phyloP scores from a whole-genome alignment of 2,329 filamentous ascomycete species.

The Geosmithia morbida region DNA sequence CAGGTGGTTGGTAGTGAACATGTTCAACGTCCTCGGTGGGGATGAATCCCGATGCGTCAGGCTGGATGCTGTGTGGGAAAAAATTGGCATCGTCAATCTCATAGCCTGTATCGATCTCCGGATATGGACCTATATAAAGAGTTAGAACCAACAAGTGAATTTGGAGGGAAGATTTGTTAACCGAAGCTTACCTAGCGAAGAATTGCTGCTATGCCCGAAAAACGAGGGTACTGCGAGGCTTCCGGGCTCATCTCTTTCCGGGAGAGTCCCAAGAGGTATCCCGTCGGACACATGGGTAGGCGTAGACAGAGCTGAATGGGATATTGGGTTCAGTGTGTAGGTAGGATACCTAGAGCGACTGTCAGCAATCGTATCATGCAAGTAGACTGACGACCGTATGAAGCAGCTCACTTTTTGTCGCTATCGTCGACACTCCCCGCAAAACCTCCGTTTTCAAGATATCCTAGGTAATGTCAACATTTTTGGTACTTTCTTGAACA shows the following conservation, averaged over 20 bases:
- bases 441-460: constrained; percentile 2
- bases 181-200: background rate
- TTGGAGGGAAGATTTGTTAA: background rate
- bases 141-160: background rate
- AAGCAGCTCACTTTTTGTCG: background rate
- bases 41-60: background rate
- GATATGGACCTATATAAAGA: background rate
- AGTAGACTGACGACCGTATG: background rate
- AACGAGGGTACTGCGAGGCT: background rate
- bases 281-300: constrained; percentile 11
- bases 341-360: constrained; percentile 5
- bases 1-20: constrained; percentile 12
- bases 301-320: constrained; percentile 23
- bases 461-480: background rate
- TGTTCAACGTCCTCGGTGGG: constrained; percentile 4
- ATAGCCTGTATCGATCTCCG: background rate
- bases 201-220: background rate
- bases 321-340: constrained; percentile 19
- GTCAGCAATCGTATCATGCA: background rate
- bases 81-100: background rate
- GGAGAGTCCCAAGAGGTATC: background rate
- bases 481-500: background rate
- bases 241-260: background rate
- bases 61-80: background rate
- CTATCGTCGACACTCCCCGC: background rate